phyloP scores from a whole-genome alignment of 768 basidiomycete genomes.

The Albatrellus ellisii region DNA sequence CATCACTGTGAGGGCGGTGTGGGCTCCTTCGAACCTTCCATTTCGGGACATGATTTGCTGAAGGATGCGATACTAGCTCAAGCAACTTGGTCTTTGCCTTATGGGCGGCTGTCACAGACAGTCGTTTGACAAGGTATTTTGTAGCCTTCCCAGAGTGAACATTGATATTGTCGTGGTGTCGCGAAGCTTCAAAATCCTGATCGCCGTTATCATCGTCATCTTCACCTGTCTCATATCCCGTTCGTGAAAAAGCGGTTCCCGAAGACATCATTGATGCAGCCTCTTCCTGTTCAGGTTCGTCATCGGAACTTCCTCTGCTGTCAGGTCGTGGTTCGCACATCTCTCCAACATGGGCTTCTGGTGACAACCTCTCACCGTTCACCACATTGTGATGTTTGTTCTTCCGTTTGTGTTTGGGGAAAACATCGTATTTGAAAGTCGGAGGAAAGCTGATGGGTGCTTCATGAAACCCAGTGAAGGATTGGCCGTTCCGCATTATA shows the following conservation, averaged over 20 bases:
- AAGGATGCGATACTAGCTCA: slow-evolving; percentile 6
- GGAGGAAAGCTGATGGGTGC: slow-evolving; percentile 77
- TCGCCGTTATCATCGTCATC: slow-evolving; percentile 14
- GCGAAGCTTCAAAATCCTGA: slow-evolving; percentile 4
- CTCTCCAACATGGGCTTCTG: slow-evolving; percentile 22
- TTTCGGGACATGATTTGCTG: background rate
- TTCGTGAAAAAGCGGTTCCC: slow-evolving; percentile 28
- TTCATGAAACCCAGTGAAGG: slow-evolving; percentile 73
- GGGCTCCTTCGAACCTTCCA: background rate
- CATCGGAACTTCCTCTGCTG: slow-evolving; percentile 18
- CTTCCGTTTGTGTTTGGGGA: slow-evolving; percentile 38
- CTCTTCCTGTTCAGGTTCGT: slow-evolving; percentile 29
- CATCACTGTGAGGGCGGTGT: background rate
- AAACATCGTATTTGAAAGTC: slow-evolving; percentile 88
- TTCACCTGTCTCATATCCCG: slow-evolving; percentile 3
- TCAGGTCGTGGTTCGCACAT: slow-evolving; percentile 17
- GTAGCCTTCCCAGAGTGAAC: too few relatives aligned
- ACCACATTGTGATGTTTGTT: slow-evolving; percentile 25
- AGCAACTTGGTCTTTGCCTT: slow-evolving; percentile 13
- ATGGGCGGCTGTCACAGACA: slow-evolving; percentile 12
- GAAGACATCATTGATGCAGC: slow-evolving; percentile 43
- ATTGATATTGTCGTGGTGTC: background rate
- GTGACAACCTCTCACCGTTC: background rate
- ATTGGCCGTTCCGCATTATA: slow-evolving; percentile 55
- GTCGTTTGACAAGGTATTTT: slow-evolving; percentile 9